These are phyloP conservation scores for Simplicillium aogashimaense DNA, from an alignment of 2,329 filamentous ascomycete genomes.

Conservation along the genomic window DNA sequence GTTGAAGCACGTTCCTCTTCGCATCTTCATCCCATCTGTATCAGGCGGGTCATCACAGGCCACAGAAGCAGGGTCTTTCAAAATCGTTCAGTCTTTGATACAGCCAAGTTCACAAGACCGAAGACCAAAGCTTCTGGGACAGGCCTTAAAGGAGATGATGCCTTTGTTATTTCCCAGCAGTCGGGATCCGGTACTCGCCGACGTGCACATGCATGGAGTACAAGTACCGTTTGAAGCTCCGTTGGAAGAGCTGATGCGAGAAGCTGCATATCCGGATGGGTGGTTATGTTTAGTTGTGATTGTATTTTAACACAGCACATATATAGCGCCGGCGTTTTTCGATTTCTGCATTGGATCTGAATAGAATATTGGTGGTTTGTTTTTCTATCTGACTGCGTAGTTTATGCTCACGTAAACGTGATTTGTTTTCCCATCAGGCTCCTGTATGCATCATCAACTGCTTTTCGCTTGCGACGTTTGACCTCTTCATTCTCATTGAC, in stretches of 20 bases:
- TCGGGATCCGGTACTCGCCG: slow-evolving; percentile 73
- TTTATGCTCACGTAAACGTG: slow-evolving; percentile 39
- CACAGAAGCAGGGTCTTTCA: slow-evolving; percentile 42
- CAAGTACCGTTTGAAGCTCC: slow-evolving; percentile 70
- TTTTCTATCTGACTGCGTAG: not conserved
- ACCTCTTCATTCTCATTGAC: slow-evolving; percentile 30
- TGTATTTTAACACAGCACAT: slow-evolving; percentile 40
- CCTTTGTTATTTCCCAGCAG: slow-evolving; percentile 81
- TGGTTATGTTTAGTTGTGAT: slow-evolving; percentile 78
- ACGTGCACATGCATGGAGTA: slow-evolving; percentile 77
- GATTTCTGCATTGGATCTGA: slow-evolving; percentile 4
- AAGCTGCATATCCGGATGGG: slow-evolving; percentile 82
- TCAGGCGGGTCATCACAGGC: slow-evolving; percentile 14
- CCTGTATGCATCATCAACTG: slow-evolving; percentile 69
- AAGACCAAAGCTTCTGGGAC: slow-evolving; percentile 52
- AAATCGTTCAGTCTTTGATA: slow-evolving; percentile 68
- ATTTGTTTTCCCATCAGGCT: slow-evolving; percentile 65
- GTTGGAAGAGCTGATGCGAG: slow-evolving; percentile 72
- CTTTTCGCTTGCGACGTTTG: slow-evolving; percentile 59
- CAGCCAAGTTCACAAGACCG: slow-evolving; percentile 30
- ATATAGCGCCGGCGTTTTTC: slow-evolving; percentile 1
- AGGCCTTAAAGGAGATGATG: slow-evolving; percentile 63
- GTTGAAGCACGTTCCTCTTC: slow-evolving; percentile 75
- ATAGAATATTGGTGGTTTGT: slow-evolving; percentile 1
- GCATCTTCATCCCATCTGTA: slow-evolving; percentile 63